Conservation (phyloP, 2,329 filamentous ascomycete genomes). For the Xenosphaeropsis pyriputrescens region DNA sequence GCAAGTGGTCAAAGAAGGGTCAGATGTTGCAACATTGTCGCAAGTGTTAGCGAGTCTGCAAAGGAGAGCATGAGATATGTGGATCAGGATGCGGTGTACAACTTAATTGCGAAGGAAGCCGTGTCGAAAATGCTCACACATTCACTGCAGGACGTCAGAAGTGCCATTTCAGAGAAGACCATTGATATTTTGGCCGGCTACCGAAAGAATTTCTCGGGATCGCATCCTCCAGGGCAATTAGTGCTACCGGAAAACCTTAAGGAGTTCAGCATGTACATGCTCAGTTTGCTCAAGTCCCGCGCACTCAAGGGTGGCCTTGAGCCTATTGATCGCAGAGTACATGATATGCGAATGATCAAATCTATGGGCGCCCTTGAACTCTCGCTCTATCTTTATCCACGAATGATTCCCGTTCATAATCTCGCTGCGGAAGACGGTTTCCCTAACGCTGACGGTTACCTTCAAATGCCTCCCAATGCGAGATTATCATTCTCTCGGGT, state of each 20-base stretch:
- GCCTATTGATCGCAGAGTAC: constrained; percentile 75
- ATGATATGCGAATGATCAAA: constrained; percentile 82
- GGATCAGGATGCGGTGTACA: constrained; percentile 86
- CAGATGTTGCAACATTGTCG: constrained; percentile 84
- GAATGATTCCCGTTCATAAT: constrained; percentile 85
- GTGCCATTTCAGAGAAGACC: constrained; percentile 74
- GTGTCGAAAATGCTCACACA: constrained; percentile 63
- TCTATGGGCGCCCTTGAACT: constrained; percentile 78
- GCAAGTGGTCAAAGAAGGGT: constrained; percentile 80
- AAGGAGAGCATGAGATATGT: constrained; percentile 83
- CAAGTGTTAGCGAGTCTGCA: constrained; percentile 75
- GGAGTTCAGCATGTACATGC: constrained; percentile 92
- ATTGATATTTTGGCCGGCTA: constrained; percentile 88
- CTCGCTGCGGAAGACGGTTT: constrained; percentile 81
- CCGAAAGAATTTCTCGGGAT: constrained; percentile 76
- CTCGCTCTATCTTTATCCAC: constrained; percentile 85
- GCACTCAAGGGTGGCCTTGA: constrained; percentile 91
- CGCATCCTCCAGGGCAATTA: constrained; percentile 79
- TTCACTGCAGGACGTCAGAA: constrained; percentile 77
- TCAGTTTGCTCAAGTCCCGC: constrained; percentile 76
- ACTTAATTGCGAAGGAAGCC: constrained; percentile 84
- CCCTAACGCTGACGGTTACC: constrained; percentile 70
- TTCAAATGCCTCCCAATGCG: constrained; percentile 67
- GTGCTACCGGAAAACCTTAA: constrained; percentile 93
- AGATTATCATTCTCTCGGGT: constrained; percentile 78